Evolutionary conservation across 495 filamentous ascomycete species (phyloP).

Genomic region (Tricharina praecox): DNA sequence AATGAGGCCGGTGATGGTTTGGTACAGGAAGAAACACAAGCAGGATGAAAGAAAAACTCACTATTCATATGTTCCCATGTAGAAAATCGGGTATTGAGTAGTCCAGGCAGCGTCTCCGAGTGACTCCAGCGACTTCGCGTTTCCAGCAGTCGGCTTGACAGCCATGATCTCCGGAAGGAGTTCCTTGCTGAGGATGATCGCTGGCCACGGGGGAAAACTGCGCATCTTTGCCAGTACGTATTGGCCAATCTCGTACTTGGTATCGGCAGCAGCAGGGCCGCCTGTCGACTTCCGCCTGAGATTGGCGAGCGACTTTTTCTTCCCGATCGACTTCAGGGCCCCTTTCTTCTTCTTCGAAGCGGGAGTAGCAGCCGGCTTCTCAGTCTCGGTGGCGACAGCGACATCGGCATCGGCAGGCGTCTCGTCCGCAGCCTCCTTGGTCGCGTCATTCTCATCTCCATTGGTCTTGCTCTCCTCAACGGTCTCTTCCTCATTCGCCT

Average conservation of each 20-base stretch:
- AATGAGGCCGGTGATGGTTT: no score
- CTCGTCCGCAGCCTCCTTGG: conserved; percentile 4
- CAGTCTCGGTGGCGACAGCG: conserved; percentile 6
- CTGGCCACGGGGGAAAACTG: conserved; percentile 26
- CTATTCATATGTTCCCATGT: conserved; percentile 26
- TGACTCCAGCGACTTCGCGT: background rate
- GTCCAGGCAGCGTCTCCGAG: background rate
- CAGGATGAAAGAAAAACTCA: conserved; percentile 17
- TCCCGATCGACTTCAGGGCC: conserved; percentile 12
- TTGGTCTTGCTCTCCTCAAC: conserved; percentile 15
- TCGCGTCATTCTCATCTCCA: conserved; percentile 8
- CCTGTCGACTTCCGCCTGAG: conserved; percentile 19
- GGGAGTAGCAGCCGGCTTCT: conserved; percentile 10
- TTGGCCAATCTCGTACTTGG: conserved; percentile 20
- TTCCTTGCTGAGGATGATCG: conserved; percentile 23
- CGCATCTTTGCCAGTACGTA: conserved; percentile 24
- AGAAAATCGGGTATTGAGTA: conserved; percentile 21
- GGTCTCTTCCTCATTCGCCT: conserved; percentile 9
- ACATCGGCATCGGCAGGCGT: background rate
- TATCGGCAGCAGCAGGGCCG: conserved; percentile 14
- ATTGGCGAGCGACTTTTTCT: conserved; percentile 23
- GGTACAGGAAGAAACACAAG: background rate
- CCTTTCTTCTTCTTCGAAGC: background rate
- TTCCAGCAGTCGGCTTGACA: conserved; percentile 1
- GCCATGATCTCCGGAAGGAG: conserved; percentile 20